Evolutionary conservation across 1,284 basidiomycete species (phyloP), one percentile per base, ranked within the genome.

Genomic region (Athelia psychrophila): DNA sequence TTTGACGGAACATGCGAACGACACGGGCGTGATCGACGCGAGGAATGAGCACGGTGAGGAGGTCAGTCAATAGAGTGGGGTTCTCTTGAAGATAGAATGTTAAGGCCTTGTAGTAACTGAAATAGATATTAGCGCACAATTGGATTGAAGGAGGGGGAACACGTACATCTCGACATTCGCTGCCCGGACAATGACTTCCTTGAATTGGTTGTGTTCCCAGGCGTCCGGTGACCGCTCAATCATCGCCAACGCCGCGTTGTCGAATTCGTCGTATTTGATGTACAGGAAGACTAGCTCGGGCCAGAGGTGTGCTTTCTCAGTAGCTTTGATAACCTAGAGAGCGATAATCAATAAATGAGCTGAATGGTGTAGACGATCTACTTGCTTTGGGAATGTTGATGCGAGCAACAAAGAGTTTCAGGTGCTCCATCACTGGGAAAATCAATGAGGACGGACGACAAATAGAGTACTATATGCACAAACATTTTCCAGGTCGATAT

Each of bases 191-290:
- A 95, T 82, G 50, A 94, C 86, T 61, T 97, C 95, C 78, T 97
- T 97, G 86, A 99, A 99, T 70, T 98, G 95, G 65, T 94, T 96
- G 75, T 99, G 96, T 57, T 99, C 95, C 95, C 95, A 99, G 51
- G 95, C 94, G 71, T 98, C 95, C 23, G 93, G 83, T 2, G 96
- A 91, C 46, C 95, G 90, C 71, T 99, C 97, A 70, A 99, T 98
- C 91, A 98, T 98, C 2, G 94, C 92, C 57, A 97, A 76, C 32
- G 93, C 91, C n/a, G 95, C 94, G 64, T 97, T 97, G 67, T 97
- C 94, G 64, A 88, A 93, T 79, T 94, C 90, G 67, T 97, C 96
- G 65, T 99, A 99, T 73, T 97, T 97, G 75, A 98, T 88, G 74
- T 98, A 98, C 49, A 98, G 75, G 83, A 95, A 99, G 45, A 99